Evolutionary conservation across 805 yeast species (phyloP).

Genomic region (Candida nemodendra): DNA sequence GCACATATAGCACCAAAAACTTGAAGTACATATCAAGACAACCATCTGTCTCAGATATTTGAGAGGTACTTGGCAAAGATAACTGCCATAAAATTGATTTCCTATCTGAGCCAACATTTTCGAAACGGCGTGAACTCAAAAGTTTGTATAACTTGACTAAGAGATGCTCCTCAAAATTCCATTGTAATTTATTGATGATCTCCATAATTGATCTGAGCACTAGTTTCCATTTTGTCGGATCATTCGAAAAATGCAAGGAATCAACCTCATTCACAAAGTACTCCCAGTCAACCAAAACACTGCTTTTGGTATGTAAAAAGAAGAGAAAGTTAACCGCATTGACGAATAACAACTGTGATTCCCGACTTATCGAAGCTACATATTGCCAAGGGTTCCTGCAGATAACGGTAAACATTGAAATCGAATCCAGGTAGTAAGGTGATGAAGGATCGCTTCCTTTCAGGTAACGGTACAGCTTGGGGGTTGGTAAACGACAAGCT

Average conservation of each 20-base stretch:
- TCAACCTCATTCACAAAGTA: conserved; percentile 25
- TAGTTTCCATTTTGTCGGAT: conserved; percentile 11
- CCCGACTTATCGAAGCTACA: conserved; percentile 15
- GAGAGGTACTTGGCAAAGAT: conserved; percentile 12
- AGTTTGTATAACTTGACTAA: conserved; percentile 28
- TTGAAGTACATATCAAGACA: conserved; percentile 33
- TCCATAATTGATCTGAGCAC: conserved; percentile 21
- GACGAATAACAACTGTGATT: conserved; percentile 10
- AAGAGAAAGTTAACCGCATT: conserved; percentile 26
- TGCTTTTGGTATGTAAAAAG: conserved; percentile 23
- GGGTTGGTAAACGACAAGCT: conserved; percentile 19
- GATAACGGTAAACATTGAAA: conserved; percentile 19
- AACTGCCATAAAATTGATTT: conserved; percentile 11
- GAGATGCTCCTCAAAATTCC: conserved; percentile 33
- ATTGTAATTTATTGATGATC: conserved; percentile 23
- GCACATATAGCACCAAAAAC: conserved; percentile 24
- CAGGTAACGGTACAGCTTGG: conserved; percentile 15
- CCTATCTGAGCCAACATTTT: conserved; percentile 23
- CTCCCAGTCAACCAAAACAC: conserved; percentile 32
- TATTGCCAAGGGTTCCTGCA: conserved; percentile 28
- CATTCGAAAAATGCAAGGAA: conserved; percentile 1
- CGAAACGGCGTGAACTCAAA: conserved; percentile 27
- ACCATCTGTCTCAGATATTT: conserved; percentile 25
- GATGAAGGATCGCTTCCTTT: conserved; percentile 9
- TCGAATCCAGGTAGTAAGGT: conserved; percentile 21